Evolutionary conservation across 1,139 yeast species (phyloP), one percentile per base, ranked within the genome.

Genomic region (Saccharomyces hybrid): DNA sequence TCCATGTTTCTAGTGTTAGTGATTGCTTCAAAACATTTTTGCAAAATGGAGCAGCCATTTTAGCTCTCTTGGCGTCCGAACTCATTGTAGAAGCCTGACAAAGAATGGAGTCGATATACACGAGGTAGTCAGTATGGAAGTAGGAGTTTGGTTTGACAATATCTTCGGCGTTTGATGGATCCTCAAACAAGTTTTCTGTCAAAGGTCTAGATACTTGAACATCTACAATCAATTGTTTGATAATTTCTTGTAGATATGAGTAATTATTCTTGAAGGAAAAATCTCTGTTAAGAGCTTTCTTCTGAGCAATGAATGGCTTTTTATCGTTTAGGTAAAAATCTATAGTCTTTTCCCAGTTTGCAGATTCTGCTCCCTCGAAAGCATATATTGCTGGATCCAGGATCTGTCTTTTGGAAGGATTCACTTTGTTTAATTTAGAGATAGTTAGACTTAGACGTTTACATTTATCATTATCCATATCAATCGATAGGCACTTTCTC

Each of bases 401-500:
- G n/a, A 67, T 28, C 5, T 57, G 55, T 5, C 62, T 53, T 28
- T 61, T 53, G 14, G 61, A 47, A 2, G 70, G 69, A 38, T 64
- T 66, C 1, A 66, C 52, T 48, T 64, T 69, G 48, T 55, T 59
- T 44, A 67, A 47, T 47, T 58, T 62, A 23, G 62, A 62, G 46
- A 58, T 58, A 3, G 67, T 48, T 28, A 62, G 50, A 16, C 64
- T 62, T 29, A 69, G 46, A 9, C 52, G 59, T 48, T 62, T 66
- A 52, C 72, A 69, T 0, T 64, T 65, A 34, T 57, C 55, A 51
- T 62, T 62, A 52, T 67, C 71, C 69, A 67, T 65, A 52, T 69
- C 72, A 3, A 69, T 49, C 4, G 64, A 63, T n/a, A 68, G 50
- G 55, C 71, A 69, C 49, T 61, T 65, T 48, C 65, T 61, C 19